These are phyloP conservation scores for Leishmania braziliensis DNA, from an alignment of 208 protist species.

Conservation along the genomic window DNA sequence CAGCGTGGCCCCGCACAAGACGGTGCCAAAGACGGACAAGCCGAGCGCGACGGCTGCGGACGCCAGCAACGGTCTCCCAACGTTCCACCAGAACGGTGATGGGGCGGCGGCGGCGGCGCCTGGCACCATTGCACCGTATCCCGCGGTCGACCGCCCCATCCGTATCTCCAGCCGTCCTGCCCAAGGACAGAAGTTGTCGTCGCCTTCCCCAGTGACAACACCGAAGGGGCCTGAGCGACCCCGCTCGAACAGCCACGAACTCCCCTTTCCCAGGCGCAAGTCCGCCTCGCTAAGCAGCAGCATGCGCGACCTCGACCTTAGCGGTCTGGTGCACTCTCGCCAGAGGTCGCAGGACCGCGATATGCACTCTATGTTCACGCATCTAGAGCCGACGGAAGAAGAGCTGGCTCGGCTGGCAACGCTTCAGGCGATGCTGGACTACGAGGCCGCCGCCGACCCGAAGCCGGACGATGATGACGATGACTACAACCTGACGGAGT, in stretches of 20 bases:
- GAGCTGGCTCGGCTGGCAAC: slow-evolving; percentile 57
- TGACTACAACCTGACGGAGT: slow-evolving; percentile 51
- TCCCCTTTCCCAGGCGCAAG: neutral
- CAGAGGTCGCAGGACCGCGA: slow-evolving; percentile 22
- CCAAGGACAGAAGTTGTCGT: slow-evolving; percentile 8
- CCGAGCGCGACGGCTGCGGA: neutral
- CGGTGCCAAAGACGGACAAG: slow-evolving; percentile 2
- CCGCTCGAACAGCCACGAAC: slow-evolving; percentile 2
- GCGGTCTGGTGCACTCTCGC: slow-evolving; percentile 1
- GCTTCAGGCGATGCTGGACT: slow-evolving; percentile 65
- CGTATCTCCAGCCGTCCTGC: slow-evolving; percentile 9
- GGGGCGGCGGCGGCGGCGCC: neutral
- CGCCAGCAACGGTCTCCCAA: slow-evolving; percentile 1
- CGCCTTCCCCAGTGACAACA: neutral
- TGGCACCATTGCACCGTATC: neutral
- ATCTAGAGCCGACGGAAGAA: slow-evolving; percentile 36
- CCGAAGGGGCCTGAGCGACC: neutral
- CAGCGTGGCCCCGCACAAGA: slow-evolving; percentile 5
- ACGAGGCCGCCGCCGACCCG: slow-evolving; percentile 46
- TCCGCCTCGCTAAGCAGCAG: slow-evolving; percentile 20
- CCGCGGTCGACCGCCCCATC: neutral
- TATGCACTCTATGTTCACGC: slow-evolving; percentile 8
- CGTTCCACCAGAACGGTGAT: slow-evolving; percentile 16
- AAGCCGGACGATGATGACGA: slow-evolving; percentile 38
- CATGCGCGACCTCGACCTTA: slow-evolving; percentile 5